A percentile compares a stretch with the other conserved stretches of the same genome.
Evolutionary conservation across 495 filamentous ascomycete species (phyloP).

Genomic region (Trichoderma asperelloides): DNA sequence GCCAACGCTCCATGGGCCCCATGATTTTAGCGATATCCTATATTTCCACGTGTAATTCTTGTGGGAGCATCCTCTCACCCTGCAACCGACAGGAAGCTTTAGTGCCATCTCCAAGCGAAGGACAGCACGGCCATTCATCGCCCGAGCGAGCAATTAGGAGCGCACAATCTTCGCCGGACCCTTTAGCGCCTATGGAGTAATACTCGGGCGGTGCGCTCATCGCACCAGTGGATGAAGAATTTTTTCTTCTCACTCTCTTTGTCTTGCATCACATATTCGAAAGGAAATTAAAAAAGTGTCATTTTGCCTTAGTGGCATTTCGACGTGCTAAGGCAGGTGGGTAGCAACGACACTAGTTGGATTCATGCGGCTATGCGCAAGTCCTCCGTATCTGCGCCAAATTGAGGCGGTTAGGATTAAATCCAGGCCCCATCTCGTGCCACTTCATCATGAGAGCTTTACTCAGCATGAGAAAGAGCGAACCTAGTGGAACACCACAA

Average conservation of each 20-base stretch:
- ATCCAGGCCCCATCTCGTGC: neutral
- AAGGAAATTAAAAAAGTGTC: conserved; percentile 1
- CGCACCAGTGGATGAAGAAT: neutral
- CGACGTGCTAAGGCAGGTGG: neutral
- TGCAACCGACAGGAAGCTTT: neutral
- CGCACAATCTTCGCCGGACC: too few species aligned
- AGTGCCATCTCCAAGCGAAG: neutral
- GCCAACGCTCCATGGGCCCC: neutral
- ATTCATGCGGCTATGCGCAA: neutral
- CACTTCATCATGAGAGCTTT: conserved; percentile 3
- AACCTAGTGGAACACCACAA: conserved; percentile 3
- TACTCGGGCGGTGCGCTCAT: neutral
- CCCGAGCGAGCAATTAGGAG: too few species aligned
- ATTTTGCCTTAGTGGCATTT: neutral
- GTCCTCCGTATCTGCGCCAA: neutral
- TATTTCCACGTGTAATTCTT: neutral
- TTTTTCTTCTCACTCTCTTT: neutral
- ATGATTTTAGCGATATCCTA: neutral
- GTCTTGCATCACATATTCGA: neutral
- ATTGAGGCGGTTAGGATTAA: neutral
- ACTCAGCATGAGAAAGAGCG: neutral
- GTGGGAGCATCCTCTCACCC: neutral
- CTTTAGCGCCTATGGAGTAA: too few species aligned
- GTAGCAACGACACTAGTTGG: neutral
- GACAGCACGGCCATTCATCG: neutral